Conservation (phyloP, 2,329 filamentous ascomycete genomes). For the Thelonectria rubi region DNA sequence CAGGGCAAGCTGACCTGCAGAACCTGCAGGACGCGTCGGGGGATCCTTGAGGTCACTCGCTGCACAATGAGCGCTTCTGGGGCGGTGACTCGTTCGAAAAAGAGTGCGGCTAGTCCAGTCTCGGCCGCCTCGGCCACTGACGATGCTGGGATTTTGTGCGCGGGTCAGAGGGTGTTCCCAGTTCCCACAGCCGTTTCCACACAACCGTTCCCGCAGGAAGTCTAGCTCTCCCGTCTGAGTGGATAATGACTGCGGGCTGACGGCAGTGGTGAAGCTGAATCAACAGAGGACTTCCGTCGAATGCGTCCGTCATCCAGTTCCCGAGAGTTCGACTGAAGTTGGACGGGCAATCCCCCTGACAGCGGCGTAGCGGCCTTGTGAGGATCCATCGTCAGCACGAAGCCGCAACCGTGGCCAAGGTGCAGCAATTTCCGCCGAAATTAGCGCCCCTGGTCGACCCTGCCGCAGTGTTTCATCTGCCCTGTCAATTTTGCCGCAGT, state of each 20-base stretch:
- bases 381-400: slow-evolving; percentile 24
- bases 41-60: slow-evolving; percentile 9
- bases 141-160: slow-evolving; percentile 8
- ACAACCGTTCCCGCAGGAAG: slow-evolving; percentile 22
- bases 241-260: slow-evolving; percentile 4
- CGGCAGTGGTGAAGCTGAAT: slow-evolving; percentile 8
- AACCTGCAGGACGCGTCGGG: slow-evolving; percentile 18
- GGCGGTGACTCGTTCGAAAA: background rate
- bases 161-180: background rate
- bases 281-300: background rate
- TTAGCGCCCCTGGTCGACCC: slow-evolving; percentile 38
- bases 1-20: slow-evolving; percentile 12
- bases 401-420: slow-evolving; percentile 28
- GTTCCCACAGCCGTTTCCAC: slow-evolving; percentile 3
- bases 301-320: background rate
- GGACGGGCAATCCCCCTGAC: slow-evolving; percentile 1
- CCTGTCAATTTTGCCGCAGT: slow-evolving; percentile 18
- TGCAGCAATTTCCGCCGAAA: slow-evolving; percentile 41
- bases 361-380: slow-evolving; percentile 2
- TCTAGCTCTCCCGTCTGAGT: slow-evolving; percentile 22
- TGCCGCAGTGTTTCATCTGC: slow-evolving; percentile 30
- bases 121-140: slow-evolving; percentile 15
- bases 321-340: background rate
- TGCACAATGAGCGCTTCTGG: slow-evolving; percentile 5
- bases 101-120: slow-evolving; percentile 8